Base-by-base conservation (phyloP, 495 filamentous ascomycete species). In the Alectoria sarmentosa region DNA sequence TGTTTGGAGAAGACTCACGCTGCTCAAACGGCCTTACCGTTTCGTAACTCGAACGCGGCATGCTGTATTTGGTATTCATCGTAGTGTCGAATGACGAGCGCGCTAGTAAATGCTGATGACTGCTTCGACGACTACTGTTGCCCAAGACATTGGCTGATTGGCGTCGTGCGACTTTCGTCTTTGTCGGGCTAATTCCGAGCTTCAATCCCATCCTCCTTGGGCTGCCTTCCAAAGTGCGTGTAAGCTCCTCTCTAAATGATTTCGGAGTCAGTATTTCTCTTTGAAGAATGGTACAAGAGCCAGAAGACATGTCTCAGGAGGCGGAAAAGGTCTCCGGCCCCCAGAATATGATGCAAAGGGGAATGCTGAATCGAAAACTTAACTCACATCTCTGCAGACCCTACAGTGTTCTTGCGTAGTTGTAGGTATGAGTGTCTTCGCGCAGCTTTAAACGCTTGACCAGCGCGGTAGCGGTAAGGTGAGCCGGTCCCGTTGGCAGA, bases 401-500 rank as follows among this genome's bases (percentile, higher is more conserved):
- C 54, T 23, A 68, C 3, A 4, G 61, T 41, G 26, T 63, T 58
- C 26, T 70, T 58, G 17, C 67, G 55, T 34, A 70, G 52, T 34
- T 64, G 41, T 46, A 64, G 64, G 26, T 68, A 60, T 17, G 67
- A 69, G 30, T 67, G 64, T 39, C 65, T 62, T 30, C 69, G 67
- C 28, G 71, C 67, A 19, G 69, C 69, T 36, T 63, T 62, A 46
- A 71, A 73, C n/a, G 71, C 69, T 62, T 66, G 69, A 26, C 69
- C 69, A 0, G 70, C 61, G 34, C 55, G 61, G 28, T 67, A 68
- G n/a, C 62, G 67, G 67, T 69, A 67, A 36, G 64, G 61, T 17
- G 62, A 63, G 42, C 59, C 59, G n/a, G 21, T 57, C 28, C 59
- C 55, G 30, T 46, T 66, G n/a, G 28, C 21, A 28, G 69, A 61